phyloP scores from a whole-genome alignment of 345 rosid genomes.

The Draba incana region DNA sequence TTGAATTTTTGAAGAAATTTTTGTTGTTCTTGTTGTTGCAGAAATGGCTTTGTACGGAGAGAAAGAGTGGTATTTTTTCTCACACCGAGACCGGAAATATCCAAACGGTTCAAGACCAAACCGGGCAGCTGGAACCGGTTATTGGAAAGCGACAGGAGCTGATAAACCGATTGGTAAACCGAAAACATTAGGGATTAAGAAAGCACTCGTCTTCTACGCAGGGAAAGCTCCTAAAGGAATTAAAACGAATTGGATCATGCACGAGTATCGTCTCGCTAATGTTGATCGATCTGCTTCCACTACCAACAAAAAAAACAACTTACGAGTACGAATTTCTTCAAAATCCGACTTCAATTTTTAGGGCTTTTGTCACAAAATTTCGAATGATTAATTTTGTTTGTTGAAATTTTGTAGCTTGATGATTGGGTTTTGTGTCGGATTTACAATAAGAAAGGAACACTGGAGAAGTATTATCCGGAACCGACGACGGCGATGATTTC shows the following conservation, averaged over 20 bases:
- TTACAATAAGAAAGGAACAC: constrained; percentile 80
- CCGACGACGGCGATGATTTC: constrained; percentile 19
- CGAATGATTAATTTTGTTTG: background rate
- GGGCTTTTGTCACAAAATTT: no score
- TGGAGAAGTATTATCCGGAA: constrained; percentile 52
- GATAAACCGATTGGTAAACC: constrained; percentile 92
- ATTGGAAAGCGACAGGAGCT: constrained; percentile 95
- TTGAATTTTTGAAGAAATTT: background rate
- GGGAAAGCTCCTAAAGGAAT: constrained; percentile 86
- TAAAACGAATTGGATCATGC: constrained; percentile 98
- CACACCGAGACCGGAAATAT: constrained; percentile 85
- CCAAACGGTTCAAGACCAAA: constrained; percentile 90
- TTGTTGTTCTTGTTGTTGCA: constrained; percentile 22
- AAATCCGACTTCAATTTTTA: background rate
- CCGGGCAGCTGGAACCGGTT: constrained; percentile 85
- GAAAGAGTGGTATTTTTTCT: constrained; percentile 93
- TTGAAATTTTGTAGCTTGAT: constrained; percentile 60
- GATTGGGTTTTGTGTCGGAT: constrained; percentile 87
- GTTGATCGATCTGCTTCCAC: constrained; percentile 64
- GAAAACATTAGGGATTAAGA: constrained; percentile 72
- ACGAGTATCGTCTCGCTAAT: constrained; percentile 86
- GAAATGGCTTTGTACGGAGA: constrained; percentile 81
- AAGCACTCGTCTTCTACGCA: constrained; percentile 84
- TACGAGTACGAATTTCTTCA: constrained; percentile 51
- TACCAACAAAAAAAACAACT: constrained; percentile 53